Evolutionary conservation across 495 filamentous ascomycete species (phyloP).

Genomic region (Alectoria sarmentosa): DNA sequence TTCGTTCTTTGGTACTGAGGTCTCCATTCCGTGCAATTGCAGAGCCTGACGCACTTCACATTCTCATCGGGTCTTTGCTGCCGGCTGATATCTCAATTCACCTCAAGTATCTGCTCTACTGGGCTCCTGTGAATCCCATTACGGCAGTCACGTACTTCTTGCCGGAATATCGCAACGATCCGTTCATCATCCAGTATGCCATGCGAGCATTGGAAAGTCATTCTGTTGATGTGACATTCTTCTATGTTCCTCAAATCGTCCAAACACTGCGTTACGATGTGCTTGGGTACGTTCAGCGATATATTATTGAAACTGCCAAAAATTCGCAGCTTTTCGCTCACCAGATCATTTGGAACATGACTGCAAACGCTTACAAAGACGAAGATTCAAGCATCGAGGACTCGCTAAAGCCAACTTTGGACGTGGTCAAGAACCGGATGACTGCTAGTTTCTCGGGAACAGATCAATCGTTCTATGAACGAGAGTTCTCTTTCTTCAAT

Average conservation of each 20-base stretch:
- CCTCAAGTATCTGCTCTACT: constrained; percentile 86
- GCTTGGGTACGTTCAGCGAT: constrained; percentile 90
- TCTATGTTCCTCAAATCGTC: constrained; percentile 96
- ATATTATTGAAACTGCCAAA: constrained; percentile 92
- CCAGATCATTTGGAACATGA: constrained; percentile 99
- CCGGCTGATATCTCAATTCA: constrained; percentile 76
- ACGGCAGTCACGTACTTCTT: constrained; percentile 90
- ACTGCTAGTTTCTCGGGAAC: constrained; percentile 68
- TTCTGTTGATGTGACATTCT: constrained; percentile 93
- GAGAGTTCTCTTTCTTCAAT: constrained; percentile 95
- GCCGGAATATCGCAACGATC: constrained; percentile 87
- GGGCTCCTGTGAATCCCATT: constrained; percentile 88
- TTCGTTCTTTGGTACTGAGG: constrained; percentile 70
- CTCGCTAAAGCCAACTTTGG: constrained; percentile 83
- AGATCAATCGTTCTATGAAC: constrained; percentile 83
- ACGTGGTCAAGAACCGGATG: constrained; percentile 80
- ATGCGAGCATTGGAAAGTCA: constrained; percentile 93
- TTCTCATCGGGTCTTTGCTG: constrained; percentile 69
- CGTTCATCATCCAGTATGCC: constrained; percentile 93
- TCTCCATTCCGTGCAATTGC: constrained; percentile 73
- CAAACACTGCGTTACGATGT: constrained; percentile 94
- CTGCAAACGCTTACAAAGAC: constrained; percentile 96
- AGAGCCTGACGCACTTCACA: constrained; percentile 72
- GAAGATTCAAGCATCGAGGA: constrained; percentile 88
- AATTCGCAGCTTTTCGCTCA: constrained; percentile 96